Conservation (phyloP, 441 rosid genomes). For the Metrosideros polymorpha region DNA sequence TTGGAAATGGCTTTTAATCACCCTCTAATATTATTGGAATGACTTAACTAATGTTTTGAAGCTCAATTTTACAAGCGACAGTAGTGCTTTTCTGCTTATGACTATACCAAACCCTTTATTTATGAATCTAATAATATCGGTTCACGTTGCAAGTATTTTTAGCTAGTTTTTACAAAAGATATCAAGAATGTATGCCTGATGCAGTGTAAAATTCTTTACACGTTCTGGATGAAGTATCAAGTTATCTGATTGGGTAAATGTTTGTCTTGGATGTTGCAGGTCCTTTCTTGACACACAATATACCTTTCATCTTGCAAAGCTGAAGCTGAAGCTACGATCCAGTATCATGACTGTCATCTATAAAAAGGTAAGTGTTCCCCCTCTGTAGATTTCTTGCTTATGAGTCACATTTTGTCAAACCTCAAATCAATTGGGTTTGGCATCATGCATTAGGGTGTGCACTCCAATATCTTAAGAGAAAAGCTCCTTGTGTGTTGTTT, state of each 20-base stretch:
- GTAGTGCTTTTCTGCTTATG: background rate
- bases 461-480: background rate
- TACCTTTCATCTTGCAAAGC: slow-evolving; percentile 59
- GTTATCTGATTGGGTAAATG: slow-evolving; percentile 1
- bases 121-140: background rate
- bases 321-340: slow-evolving; percentile 78
- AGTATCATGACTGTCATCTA: slow-evolving; percentile 84
- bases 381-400: background rate
- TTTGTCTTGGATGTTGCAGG: slow-evolving; percentile 37
- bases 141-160: background rate
- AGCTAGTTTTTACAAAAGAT: background rate
- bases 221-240: background rate
- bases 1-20: background rate
- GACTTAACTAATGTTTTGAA: background rate
- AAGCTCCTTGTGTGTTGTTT: background rate
- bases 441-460: background rate
- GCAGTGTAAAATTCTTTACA: background rate
- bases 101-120: background rate
- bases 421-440: background rate
- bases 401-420: background rate
- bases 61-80: background rate
- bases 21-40: background rate
- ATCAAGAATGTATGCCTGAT: background rate
- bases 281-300: slow-evolving; percentile 92
- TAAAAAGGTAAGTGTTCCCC: slow-evolving; percentile 44